Base-by-base conservation (phyloP, 208 protist species). In the Naegleria lovaniensis region DNA sequence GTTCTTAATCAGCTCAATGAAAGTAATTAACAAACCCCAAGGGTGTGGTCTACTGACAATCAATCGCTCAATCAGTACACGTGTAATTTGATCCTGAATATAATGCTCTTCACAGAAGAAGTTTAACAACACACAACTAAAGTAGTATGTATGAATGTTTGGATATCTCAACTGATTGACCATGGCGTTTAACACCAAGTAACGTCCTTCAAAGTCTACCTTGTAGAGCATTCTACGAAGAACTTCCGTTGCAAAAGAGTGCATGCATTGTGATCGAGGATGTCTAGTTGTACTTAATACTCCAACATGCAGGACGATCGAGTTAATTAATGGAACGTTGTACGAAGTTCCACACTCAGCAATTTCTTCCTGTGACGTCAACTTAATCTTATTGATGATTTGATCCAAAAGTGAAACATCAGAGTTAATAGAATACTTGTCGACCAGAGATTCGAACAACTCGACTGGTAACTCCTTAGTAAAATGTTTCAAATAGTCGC, bases 131-230 rank as follows among this genome's bases (percentile, higher is more conserved):
- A 99, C 96, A 90, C 97, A 98, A 67, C 95, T 96, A 93, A 99
- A 99, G 94, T 99, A 99, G 93, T 99, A 97, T n/a, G 99, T 99
- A 94, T 99, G 99, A 89, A 94, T 97, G 94, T 99, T 99, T 33
- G 98, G 98, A 93, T 99, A 99, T 67, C 99, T 97, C 85, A 99
- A 96, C 94, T 99, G 98, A 94, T 99, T 99, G 15, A 97, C 98
- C 89, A 99, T 97, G 41, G 98, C 96, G 91, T 98, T 99, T 51
- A 99, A 95, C 79, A 99, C 95, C 90, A 97, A 93, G 93, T 99
- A 99, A 83, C 98, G 96, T 40, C 95, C 96, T 90, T 98, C 95
- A 38, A 95, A 92, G 93, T 98, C 97, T 19, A 99, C 93, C 85
- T 98, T 94, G 16, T 91, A 90, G n/a, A 95, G 94, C 36, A 99